These are phyloP conservation scores for Perkinsus marinus DNA, from an alignment of 169 alveolate species.

Conservation along the genomic window DNA sequence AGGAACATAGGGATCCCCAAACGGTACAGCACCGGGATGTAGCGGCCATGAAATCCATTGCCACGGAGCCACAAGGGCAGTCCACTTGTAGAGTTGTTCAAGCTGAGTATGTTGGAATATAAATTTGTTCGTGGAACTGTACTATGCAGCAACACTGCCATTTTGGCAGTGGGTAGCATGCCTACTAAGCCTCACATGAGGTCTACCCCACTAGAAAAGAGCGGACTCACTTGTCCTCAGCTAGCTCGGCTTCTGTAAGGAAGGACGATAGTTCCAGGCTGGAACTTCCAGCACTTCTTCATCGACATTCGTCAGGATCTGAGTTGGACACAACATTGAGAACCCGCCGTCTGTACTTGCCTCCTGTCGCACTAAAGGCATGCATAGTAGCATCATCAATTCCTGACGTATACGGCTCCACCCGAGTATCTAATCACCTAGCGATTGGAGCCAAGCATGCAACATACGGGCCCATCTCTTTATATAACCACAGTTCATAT, in stretches of 20 bases:
- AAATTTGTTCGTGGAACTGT: not conserved
- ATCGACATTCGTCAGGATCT: not conserved
- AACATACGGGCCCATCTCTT: too few relatives aligned
- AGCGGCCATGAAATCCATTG: not conserved
- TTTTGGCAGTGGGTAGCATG: not conserved
- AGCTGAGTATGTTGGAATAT: not conserved
- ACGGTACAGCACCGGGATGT: not conserved
- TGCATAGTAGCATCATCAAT: too few relatives aligned
- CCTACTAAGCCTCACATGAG: not conserved
- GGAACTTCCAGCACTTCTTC: not conserved
- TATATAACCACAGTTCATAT: too few relatives aligned
- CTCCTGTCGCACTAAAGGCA: too few relatives aligned
- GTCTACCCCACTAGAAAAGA: not conserved
- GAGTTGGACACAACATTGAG: too few relatives aligned
- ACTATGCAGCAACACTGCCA: not conserved
- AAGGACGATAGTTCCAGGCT: not conserved
- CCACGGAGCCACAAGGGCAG: not conserved
- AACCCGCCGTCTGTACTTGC: too few relatives aligned
- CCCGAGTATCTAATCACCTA: too few relatives aligned
- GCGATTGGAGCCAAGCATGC: too few relatives aligned
- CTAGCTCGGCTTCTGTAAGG: not conserved
- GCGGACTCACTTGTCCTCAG: not conserved
- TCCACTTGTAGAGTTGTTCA: not conserved
- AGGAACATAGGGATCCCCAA: not conserved
- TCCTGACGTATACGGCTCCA: too few relatives aligned